phyloP scores from a whole-genome alignment of 2,329 filamentous ascomycete species.

The Diaporthe destruens region DNA sequence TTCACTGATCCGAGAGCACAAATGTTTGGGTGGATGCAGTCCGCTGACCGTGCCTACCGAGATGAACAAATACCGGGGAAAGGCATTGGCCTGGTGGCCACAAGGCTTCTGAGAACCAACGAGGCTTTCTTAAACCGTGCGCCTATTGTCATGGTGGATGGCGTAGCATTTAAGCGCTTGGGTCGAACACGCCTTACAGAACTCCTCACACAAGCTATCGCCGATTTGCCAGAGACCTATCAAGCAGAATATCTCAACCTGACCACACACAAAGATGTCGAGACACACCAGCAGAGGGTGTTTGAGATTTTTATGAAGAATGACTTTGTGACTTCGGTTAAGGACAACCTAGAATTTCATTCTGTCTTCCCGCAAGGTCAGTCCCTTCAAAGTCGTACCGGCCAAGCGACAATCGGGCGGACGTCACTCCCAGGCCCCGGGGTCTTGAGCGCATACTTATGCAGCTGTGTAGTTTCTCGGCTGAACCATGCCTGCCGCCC shows the following conservation, averaged over 20 bases:
- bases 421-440: no score
- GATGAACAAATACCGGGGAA: slow-evolving; percentile 49
- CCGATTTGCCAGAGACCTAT: slow-evolving; percentile 45
- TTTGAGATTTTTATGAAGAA: slow-evolving; percentile 51
- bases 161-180: slow-evolving; percentile 45
- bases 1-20: slow-evolving; percentile 10
- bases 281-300: slow-evolving; percentile 43
- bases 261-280: slow-evolving; percentile 45
- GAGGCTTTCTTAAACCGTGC: slow-evolving; percentile 49
- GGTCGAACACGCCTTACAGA: slow-evolving; percentile 42
- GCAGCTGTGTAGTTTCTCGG: slow-evolving; percentile 48
- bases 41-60: slow-evolving; percentile 39
- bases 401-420: neutral
- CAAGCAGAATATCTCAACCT: slow-evolving; percentile 47
- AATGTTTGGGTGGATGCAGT: neutral
- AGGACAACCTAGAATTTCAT: slow-evolving; percentile 47
- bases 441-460: neutral
- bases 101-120: slow-evolving; percentile 46
- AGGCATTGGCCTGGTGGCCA: slow-evolving; percentile 50
- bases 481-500: slow-evolving; percentile 59
- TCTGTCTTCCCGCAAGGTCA: slow-evolving; percentile 50
- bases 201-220: slow-evolving; percentile 47
- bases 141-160: slow-evolving; percentile 51
- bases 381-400: slow-evolving; percentile 31
- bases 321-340: slow-evolving; percentile 47